Conservation (phyloP, 1,284 basidiomycete genomes). For the Ustilago hordei region DNA sequence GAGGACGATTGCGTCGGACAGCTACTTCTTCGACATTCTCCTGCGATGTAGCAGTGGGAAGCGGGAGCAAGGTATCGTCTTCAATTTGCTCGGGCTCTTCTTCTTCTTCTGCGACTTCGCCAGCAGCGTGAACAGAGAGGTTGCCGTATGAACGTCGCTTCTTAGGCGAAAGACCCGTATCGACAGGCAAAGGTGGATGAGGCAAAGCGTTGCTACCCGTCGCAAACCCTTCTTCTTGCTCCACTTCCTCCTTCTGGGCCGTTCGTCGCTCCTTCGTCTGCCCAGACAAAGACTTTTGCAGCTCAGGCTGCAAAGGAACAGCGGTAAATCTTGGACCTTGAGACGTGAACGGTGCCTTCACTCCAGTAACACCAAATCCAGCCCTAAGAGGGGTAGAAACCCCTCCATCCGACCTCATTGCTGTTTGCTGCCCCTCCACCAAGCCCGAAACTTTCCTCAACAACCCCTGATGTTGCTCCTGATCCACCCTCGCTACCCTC, state of each 20-base stretch:
- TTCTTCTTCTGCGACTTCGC: neutral
- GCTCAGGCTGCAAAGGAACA: slow-evolving; percentile 21
- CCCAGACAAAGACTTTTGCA: slow-evolving; percentile 17
- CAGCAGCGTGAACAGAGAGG: slow-evolving; percentile 36
- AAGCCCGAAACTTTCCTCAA: slow-evolving; percentile 33
- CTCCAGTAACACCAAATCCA: slow-evolving; percentile 1
- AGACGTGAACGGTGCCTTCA: slow-evolving; percentile 30
- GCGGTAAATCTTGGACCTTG: slow-evolving; percentile 30
- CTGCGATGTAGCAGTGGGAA: slow-evolving; percentile 7
- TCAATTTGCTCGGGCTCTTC: slow-evolving; percentile 11
- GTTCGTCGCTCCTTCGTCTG: neutral
- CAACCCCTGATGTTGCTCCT: slow-evolving; percentile 25
- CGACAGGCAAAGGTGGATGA: slow-evolving; percentile 26
- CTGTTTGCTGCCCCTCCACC: slow-evolving; percentile 2
- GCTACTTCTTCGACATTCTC: slow-evolving; percentile 8
- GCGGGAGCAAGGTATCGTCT: slow-evolving; percentile 28
- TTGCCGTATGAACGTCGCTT: slow-evolving; percentile 50
- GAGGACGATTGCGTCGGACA: slow-evolving; percentile 28
- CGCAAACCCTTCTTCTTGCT: slow-evolving; percentile 9
- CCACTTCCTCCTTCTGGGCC: neutral
- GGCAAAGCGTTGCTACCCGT: slow-evolving; percentile 10
- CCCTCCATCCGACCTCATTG: neutral
- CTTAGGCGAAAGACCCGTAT: slow-evolving; percentile 32
- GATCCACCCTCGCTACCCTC: slow-evolving; percentile 24
- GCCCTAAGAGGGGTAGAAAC: slow-evolving; percentile 22